These are phyloP conservation scores for Lentinula boryana DNA, from an alignment of 768 basidiomycete genomes.

Conservation along the genomic window DNA sequence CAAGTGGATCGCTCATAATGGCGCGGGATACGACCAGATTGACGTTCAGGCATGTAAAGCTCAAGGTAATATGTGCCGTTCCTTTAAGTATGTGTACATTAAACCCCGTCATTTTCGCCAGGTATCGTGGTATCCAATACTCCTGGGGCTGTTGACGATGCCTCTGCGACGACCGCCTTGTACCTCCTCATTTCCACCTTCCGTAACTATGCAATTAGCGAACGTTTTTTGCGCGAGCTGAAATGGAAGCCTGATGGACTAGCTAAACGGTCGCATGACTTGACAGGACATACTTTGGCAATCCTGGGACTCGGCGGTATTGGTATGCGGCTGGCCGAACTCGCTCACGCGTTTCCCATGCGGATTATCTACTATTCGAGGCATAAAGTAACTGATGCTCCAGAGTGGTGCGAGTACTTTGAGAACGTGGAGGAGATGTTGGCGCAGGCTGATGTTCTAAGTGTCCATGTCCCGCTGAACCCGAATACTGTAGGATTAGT, in stretches of 20 bases:
- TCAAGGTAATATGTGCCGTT: slow-evolving; percentile 36
- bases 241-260: slow-evolving; percentile 56
- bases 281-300: slow-evolving; percentile 62
- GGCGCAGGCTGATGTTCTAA: slow-evolving; percentile 71
- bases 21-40: slow-evolving; percentile 89
- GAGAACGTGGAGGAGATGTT: slow-evolving; percentile 59
- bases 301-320: slow-evolving; percentile 78
- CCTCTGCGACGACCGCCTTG: slow-evolving; percentile 83
- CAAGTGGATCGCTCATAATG: slow-evolving; percentile 89
- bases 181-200: slow-evolving; percentile 77
- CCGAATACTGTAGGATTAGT: slow-evolving; percentile 69
- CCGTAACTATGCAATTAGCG: slow-evolving; percentile 65
- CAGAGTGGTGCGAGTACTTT: slow-evolving; percentile 75
- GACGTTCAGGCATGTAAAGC: slow-evolving; percentile 70
- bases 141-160: slow-evolving; percentile 85
- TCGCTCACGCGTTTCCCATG: slow-evolving; percentile 83
- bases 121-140: slow-evolving; percentile 84
- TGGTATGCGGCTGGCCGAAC: slow-evolving; percentile 61
- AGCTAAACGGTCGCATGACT: slow-evolving; percentile 49
- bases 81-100: background rate
- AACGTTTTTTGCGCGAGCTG: slow-evolving; percentile 48
- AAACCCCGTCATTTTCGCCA: slow-evolving; percentile 16
- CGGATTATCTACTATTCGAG: slow-evolving; percentile 79
- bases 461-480: slow-evolving; percentile 79
- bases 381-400: slow-evolving; percentile 48